Percentiles rank a stretch among this genome's conserved stretches.
These are phyloP conservation scores for Trichoderma arundinaceum DNA, from an alignment of 2,329 filamentous ascomycete species.

Conservation along the genomic window DNA sequence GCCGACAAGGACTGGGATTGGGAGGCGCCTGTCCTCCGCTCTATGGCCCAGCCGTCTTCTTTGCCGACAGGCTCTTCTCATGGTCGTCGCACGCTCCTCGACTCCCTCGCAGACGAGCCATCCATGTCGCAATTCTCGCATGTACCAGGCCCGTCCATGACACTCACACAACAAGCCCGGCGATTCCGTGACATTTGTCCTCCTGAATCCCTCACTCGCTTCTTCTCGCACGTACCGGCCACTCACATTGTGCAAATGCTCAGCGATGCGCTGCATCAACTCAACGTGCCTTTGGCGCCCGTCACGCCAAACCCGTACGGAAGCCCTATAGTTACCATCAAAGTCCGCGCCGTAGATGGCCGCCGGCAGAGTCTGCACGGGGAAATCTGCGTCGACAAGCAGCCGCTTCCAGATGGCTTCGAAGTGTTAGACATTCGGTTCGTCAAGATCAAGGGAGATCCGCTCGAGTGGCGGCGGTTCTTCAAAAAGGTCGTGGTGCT, in stretches of 20 bases:
- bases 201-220: slow-evolving; percentile 83
- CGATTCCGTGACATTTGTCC: slow-evolving; percentile 92
- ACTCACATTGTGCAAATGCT: slow-evolving; percentile 79
- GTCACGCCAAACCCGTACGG: slow-evolving; percentile 53
- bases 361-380: slow-evolving; percentile 75
- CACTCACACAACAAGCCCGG: slow-evolving; percentile 85
- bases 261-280: slow-evolving; percentile 78
- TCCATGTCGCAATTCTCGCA: slow-evolving; percentile 85
- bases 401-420: slow-evolving; percentile 58
- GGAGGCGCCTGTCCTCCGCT: slow-evolving; percentile 73
- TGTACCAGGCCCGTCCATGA: slow-evolving; percentile 77
- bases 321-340: slow-evolving; percentile 67
- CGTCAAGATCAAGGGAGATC: slow-evolving; percentile 93
- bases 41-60: slow-evolving; percentile 51
- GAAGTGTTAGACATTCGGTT: slow-evolving; percentile 86
- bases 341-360: slow-evolving; percentile 75
- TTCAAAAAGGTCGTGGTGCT: slow-evolving; percentile 94
- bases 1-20: slow-evolving; percentile 83
- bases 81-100: slow-evolving; percentile 53
- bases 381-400: slow-evolving; percentile 74
- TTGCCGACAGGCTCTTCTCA: slow-evolving; percentile 43
- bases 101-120: slow-evolving; percentile 82
- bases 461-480: slow-evolving; percentile 92
- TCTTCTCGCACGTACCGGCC: slow-evolving; percentile 83
- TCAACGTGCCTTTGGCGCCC: slow-evolving; percentile 76